Evolutionary conservation across 2,329 filamentous ascomycete genomes (phyloP).

Genomic region (Penicillium corylophilum): DNA sequence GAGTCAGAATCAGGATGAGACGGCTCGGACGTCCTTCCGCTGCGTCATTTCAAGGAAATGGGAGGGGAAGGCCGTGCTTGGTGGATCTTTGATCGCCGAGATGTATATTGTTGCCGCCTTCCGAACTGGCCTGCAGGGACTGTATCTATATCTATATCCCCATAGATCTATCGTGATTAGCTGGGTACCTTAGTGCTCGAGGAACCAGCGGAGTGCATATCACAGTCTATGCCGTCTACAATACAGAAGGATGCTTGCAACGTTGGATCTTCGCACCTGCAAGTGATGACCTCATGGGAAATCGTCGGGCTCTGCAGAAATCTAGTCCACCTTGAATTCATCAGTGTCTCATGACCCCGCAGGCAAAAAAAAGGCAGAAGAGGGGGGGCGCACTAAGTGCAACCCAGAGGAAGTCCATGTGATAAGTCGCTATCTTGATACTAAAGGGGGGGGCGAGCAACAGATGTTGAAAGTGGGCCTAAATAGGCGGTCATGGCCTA

Average conservation of each 20-base stretch:
- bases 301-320: conserved; percentile 19
- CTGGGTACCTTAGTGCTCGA: neutral
- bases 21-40: neutral
- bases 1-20: neutral
- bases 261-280: neutral
- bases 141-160: neutral
- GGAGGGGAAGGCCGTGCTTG: conserved; percentile 1
- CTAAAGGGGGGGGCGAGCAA: no score
- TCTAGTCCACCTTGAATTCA: conserved; percentile 7
- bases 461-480: no score
- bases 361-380: neutral
- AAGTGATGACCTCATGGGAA: conserved; percentile 13
- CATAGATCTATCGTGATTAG: neutral
- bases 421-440: neutral
- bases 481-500: no score
- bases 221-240: neutral
- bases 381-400: conserved; percentile 4
- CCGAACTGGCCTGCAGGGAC: neutral
- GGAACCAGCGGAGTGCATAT: neutral
- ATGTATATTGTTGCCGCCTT: neutral
- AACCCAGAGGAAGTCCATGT: conserved; percentile 6
- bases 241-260: neutral
- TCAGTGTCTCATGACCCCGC: conserved; percentile 15
- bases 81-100: neutral
- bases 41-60: neutral